A percentile compares a stretch with the other conserved stretches of the same genome.
Conservation (phyloP, 306 rosid species). For the Erythrophleum fordii region DNA sequence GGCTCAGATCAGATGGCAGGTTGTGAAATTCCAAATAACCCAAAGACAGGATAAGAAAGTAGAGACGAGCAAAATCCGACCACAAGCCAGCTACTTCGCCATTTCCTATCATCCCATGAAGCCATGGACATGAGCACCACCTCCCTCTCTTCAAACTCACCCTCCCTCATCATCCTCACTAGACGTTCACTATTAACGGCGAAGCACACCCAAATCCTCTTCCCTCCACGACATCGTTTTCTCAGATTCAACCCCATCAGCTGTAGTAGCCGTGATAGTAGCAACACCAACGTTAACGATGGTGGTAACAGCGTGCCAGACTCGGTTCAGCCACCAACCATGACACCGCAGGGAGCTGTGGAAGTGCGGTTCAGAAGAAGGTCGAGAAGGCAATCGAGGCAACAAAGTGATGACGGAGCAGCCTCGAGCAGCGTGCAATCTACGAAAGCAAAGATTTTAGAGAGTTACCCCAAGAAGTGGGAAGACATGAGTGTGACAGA, state of each 20-base stretch:
- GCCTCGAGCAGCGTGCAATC: conserved; percentile 27
- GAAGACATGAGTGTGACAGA: conserved; percentile 81
- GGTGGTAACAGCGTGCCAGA: conserved; percentile 29
- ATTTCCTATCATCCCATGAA: neutral
- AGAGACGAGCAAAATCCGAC: conserved; percentile 38
- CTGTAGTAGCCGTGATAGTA: conserved; percentile 36
- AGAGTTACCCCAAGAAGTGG: conserved; percentile 72
- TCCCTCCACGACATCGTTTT: conserved; percentile 26
- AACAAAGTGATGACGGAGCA: conserved; percentile 48
- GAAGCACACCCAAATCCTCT: conserved; percentile 20
- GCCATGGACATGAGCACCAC: conserved; percentile 53
- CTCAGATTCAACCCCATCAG: conserved; percentile 45
- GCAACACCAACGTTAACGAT: neutral
- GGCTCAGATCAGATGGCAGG: neutral
- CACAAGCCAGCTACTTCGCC: conserved; percentile 35
- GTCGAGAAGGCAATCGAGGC: conserved; percentile 59
- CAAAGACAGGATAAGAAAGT: conserved; percentile 33
- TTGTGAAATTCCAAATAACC: neutral
- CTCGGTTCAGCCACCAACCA: conserved; percentile 36
- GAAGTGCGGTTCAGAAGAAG: conserved; percentile 67
- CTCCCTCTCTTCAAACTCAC: conserved; percentile 57
- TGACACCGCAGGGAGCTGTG: conserved; percentile 42
- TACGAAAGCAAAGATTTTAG: conserved; percentile 38
- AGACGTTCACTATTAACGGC: conserved; percentile 36
- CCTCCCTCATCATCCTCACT: conserved; percentile 44